Conservation (phyloP, 176 grass and related monocot genomes). For the Aegilops bicornis region DNA sequence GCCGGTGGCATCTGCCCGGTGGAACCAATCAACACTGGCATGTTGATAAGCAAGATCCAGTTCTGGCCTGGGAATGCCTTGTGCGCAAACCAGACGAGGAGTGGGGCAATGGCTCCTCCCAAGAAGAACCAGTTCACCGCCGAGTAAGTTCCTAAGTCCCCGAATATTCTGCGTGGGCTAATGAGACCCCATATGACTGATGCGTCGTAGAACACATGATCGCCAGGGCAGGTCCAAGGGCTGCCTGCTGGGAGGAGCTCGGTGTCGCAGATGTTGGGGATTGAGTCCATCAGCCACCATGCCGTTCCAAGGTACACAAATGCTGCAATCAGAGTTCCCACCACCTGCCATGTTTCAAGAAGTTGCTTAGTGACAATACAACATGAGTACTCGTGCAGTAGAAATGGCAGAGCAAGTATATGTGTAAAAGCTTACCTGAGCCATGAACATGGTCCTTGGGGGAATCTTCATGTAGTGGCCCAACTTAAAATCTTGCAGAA, state of each 20-base stretch:
- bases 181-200: conserved; percentile 97
- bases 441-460: conserved; percentile 96
- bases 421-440: conserved; percentile 56
- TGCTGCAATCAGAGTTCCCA: conserved; percentile 77
- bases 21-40: conserved; percentile 69
- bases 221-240: conserved; percentile 90
- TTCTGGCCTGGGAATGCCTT: conserved; percentile 63
- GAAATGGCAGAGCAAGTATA: background rate
- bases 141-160: conserved; percentile 72
- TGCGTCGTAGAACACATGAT: conserved; percentile 91
- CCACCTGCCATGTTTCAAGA: conserved; percentile 60
- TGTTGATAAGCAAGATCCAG: conserved; percentile 89
- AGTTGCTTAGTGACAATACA: background rate
- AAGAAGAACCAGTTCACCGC: conserved; percentile 97
- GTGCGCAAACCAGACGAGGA: conserved; percentile 81
- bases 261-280: conserved; percentile 74
- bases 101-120: conserved; percentile 71
- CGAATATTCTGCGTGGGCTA: conserved; percentile 86
- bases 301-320: conserved; percentile 86
- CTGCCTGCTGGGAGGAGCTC: conserved; percentile 66
- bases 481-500: conserved; percentile 93
- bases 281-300: conserved; percentile 93
- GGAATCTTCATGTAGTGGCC: conserved; percentile 99
- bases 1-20: conserved; percentile 74
- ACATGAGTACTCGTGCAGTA: background rate